phyloP scores from a whole-genome alignment of 2,329 filamentous ascomycete genomes.

The Penicillium sumatraense region DNA sequence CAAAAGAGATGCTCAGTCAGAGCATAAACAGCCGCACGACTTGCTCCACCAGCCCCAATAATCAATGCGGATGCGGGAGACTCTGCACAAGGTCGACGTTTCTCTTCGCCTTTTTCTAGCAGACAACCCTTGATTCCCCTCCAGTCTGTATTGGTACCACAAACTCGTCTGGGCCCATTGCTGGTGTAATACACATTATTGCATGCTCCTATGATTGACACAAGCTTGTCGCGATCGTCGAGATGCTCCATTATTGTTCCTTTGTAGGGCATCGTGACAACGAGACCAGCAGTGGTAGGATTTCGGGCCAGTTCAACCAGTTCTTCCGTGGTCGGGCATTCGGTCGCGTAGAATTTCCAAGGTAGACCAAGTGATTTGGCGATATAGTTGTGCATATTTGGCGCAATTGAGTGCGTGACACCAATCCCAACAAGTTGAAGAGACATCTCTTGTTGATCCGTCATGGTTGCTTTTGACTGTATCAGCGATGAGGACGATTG shows the following conservation, averaged over 20 bases:
- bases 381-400: conserved; percentile 24
- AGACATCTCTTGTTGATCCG: conserved; percentile 9
- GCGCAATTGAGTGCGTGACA: conserved; percentile 22
- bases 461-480: conserved; percentile 2
- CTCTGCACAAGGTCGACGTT: conserved; percentile 8
- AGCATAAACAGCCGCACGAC: conserved; percentile 22
- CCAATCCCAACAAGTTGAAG: conserved; percentile 22
- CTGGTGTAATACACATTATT: conserved; percentile 21
- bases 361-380: conserved; percentile 20
- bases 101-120: conserved; percentile 16
- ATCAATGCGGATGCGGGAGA: conserved; percentile 15
- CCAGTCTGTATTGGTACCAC: conserved; percentile 25
- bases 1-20: conserved; percentile 16
- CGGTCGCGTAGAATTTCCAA: conserved; percentile 20
- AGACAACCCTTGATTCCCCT: conserved; percentile 20
- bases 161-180: conserved; percentile 3
- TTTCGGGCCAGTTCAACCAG: conserved; percentile 11
- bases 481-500: no score
- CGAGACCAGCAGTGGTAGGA: conserved; percentile 16
- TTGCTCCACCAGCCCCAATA: conserved; percentile 22
- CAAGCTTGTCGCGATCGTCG: conserved; percentile 14
- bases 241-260: conserved; percentile 17
- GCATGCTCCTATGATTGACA: conserved; percentile 17
- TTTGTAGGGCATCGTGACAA: conserved; percentile 25
- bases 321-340: conserved; percentile 16